A percentile compares a stretch with the other conserved stretches of the same genome.
Conservation (phyloP, 495 filamentous ascomycete genomes). For the Hypoxylon rickii region DNA sequence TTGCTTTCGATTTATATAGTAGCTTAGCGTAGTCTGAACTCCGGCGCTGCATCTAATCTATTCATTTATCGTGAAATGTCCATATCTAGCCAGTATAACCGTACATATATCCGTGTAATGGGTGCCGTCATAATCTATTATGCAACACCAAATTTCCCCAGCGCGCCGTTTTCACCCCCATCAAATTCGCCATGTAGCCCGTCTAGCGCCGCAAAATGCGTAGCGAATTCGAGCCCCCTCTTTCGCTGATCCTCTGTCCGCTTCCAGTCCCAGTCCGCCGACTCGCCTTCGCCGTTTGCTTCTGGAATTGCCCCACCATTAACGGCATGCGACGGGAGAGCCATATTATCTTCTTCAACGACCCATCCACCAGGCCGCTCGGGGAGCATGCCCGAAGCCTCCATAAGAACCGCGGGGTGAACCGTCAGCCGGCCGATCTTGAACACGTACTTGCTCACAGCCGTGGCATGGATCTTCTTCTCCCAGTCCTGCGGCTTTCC, state of each 20-base stretch:
- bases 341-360: constrained; percentile 44
- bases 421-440: constrained; percentile 83
- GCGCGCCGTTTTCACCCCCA: constrained; percentile 50
- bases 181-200: constrained; percentile 53
- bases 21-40: constrained; percentile 1
- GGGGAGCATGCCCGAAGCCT: constrained; percentile 70
- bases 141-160: constrained; percentile 53
- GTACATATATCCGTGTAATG: neutral
- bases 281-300: constrained; percentile 31
- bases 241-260: constrained; percentile 49
- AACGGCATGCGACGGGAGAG: constrained; percentile 17
- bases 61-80: constrained; percentile 11
- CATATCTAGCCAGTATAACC: neutral
- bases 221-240: constrained; percentile 53
- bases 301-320: constrained; percentile 18
- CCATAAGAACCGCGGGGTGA: constrained; percentile 75
- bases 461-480: constrained; percentile 56
- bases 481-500: constrained; percentile 38
- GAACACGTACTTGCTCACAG: constrained; percentile 61
- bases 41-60: too few relatives aligned
- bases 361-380: constrained; percentile 56
- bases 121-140: constrained; percentile 30
- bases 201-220: constrained; percentile 57
- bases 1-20: constrained; percentile 3
- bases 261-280: constrained; percentile 54